Evolutionary conservation across 768 basidiomycete species (phyloP), one percentile per base, ranked within the genome.

Genomic region (Lactarius evosmus): DNA sequence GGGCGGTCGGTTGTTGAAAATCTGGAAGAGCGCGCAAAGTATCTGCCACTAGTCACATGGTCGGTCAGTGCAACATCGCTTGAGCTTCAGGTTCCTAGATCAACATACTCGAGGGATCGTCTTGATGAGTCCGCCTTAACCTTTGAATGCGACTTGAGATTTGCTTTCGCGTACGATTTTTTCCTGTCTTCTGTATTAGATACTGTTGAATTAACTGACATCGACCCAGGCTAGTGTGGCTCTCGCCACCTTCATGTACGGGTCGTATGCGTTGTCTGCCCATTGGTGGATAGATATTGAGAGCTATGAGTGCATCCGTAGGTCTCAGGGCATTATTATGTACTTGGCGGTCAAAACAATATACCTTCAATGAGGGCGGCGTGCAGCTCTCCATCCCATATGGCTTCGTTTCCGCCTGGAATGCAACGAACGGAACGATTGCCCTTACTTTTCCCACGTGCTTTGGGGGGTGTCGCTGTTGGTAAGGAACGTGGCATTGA

Each of bases 171-270:
- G 76, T 76, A 17, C 76, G 74, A 62, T 70, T 75, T 65, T 72
- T 77, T 16, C 76, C 76, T 16, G 76, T 77, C 63, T 75, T 76
- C 53, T 77, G 73, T 27, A 75, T 61, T 34, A 77, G 71, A 51
- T 78, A 77, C 0, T 75, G 74, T 33, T 78, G 76, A 36, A 77
- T 78, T 25, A 77, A 71, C 64, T 77, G 76, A 66, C 77, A 77
- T 22, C 76, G 75, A 56, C 76, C 76, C 60, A 78, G 61, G 56
- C 61, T 62, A 40, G 65, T 34, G 17, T 33, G 54, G 30, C 46
- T 30, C 30, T 55, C 56, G 49, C 27, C 38, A 14, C 59, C 56
- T 29, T 56, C 54, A 41, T 54, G 60, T n/a, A 58, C 30, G 9
- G 65, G 52, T 25, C 66, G 62, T 52, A 67, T 55, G 32, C 68